Percentiles rank a stretch among this genome's conserved stretches.
Conservation (phyloP, 2,329 filamentous ascomycete genomes). For the Pseudogymnoascus sp. region DNA sequence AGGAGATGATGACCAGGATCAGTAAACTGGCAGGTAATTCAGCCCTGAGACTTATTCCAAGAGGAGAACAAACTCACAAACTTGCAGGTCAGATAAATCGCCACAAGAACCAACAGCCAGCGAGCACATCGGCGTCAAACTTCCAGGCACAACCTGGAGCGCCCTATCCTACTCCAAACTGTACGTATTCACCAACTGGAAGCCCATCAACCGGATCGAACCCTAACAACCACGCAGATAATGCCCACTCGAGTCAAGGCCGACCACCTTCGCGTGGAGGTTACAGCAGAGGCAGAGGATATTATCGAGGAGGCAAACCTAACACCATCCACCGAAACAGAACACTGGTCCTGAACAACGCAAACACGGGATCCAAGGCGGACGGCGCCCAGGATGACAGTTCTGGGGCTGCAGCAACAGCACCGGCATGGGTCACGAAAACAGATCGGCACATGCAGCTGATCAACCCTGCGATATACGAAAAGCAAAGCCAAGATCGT, state of each 20-base stretch:
- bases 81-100: constrained; percentile 67
- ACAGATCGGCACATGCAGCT: constrained; percentile 72
- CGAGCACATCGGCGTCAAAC: constrained; percentile 37
- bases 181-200: not conserved
- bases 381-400: constrained; percentile 31
- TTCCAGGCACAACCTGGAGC: constrained; percentile 12
- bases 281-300: constrained; percentile 21
- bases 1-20: constrained; percentile 48
- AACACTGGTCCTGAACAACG: constrained; percentile 58
- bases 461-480: constrained; percentile 73
- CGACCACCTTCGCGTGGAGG: constrained; percentile 24
- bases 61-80: constrained; percentile 37
- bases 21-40: constrained; percentile 48
- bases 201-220: not conserved
- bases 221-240: constrained; percentile 21
- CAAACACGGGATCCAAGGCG: constrained; percentile 21
- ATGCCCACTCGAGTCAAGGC: constrained; percentile 20
- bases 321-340: constrained; percentile 44
- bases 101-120: constrained; percentile 57
- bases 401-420: constrained; percentile 24
- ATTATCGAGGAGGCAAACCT: constrained; percentile 32
- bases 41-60: constrained; percentile 35
- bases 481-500: constrained; percentile 63
- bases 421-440: constrained; percentile 59
- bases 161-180: constrained; percentile 8